A percentile compares a stretch with the other conserved stretches of the same genome.
Conservation (phyloP, 1,284 basidiomycete species). For the Volvariella volvacea region DNA sequence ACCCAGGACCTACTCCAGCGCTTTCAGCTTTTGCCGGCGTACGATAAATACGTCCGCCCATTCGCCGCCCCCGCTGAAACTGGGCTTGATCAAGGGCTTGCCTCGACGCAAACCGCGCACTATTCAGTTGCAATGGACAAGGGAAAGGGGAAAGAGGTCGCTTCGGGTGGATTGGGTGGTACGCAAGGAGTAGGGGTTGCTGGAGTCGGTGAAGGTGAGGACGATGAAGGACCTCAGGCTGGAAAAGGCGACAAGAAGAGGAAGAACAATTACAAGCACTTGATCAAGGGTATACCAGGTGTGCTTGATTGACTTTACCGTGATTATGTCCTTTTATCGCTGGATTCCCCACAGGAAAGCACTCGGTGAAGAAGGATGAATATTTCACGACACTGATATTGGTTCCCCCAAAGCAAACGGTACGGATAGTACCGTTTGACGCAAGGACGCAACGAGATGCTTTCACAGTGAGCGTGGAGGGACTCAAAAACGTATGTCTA, state of each 20-base stretch:
- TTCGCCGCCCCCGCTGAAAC: constrained; percentile 20
- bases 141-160: constrained; percentile 55
- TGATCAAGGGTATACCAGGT: constrained; percentile 74
- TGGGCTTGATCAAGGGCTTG: constrained; percentile 15
- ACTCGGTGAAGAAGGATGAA: constrained; percentile 77
- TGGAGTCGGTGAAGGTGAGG: constrained; percentile 30
- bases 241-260: constrained; percentile 72
- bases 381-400: constrained; percentile 60
- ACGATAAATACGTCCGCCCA: constrained; percentile 70
- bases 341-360: constrained; percentile 46
- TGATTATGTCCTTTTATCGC: constrained; percentile 1
- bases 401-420: constrained; percentile 65
- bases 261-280: constrained; percentile 71
- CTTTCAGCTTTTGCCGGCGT: constrained; percentile 59
- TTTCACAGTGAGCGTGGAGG: constrained; percentile 65
- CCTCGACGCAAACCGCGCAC: constrained; percentile 6
- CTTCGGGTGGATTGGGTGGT: constrained; percentile 13
- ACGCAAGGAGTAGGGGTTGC: constrained; percentile 35
- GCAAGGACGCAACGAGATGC: constrained; percentile 60
- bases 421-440: constrained; percentile 61
- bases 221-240: constrained; percentile 42
- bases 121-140: constrained; percentile 32
- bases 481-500: constrained; percentile 65
- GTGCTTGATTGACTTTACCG: constrained; percentile 20
- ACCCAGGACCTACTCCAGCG: constrained; percentile 70